phyloP scores from a whole-genome alignment of 305 asterid species.

The Solanum hybrid region DNA sequence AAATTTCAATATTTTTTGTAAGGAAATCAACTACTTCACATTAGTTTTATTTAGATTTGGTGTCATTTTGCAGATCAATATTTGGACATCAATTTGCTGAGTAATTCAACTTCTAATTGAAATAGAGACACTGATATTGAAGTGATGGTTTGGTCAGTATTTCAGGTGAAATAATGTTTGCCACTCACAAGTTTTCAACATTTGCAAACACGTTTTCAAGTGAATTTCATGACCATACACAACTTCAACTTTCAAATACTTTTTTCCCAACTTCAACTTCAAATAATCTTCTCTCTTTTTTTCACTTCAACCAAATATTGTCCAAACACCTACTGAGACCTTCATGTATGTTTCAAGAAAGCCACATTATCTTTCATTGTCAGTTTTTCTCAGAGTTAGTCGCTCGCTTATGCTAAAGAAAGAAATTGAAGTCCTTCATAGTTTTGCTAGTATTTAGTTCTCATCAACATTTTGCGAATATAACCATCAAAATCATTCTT shows the following conservation, averaged over 20 bases:
- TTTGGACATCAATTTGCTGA: not conserved
- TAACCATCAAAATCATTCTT: not conserved
- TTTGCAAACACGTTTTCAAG: not conserved
- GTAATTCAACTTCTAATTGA: not conserved
- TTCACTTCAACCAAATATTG: not conserved
- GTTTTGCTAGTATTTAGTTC: not conserved
- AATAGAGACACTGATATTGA: not conserved
- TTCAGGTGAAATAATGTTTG: not conserved
- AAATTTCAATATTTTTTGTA: not conserved
- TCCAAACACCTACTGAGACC: not conserved
- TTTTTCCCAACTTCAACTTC: not conserved
- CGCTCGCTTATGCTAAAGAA: not conserved
- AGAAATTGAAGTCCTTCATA: not conserved
- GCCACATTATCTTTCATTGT: not conserved
- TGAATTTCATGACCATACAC: not conserved
- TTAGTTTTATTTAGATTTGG: not conserved
- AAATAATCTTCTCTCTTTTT: not conserved
- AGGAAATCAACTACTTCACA: not conserved
- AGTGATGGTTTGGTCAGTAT: not conserved
- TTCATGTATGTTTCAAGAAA: not conserved
- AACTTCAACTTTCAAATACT: not conserved
- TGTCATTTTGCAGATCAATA: not conserved
- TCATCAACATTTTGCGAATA: not conserved
- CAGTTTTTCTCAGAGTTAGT: not conserved
- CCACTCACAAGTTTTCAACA: not conserved